Conservation (phyloP, 768 basidiomycete species). For the Agaricus blazei region DNA sequence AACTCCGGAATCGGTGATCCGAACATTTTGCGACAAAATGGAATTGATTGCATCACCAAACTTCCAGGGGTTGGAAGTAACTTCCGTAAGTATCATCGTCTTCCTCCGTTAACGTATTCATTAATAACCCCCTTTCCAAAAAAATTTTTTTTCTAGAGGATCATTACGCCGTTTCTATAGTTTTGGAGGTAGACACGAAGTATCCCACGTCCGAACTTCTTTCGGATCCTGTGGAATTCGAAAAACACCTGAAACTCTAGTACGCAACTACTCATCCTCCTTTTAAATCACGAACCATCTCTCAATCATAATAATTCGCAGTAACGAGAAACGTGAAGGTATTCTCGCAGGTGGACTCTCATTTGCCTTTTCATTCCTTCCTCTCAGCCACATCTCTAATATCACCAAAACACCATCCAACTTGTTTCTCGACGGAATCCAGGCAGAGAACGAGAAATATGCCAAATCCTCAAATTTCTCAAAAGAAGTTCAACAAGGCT, state of each 20-base stretch:
- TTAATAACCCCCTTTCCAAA: too few relatives aligned
- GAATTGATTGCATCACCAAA: constrained; percentile 2
- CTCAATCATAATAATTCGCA: background rate
- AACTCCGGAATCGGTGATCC: constrained; percentile 20
- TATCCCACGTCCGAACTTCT: constrained; percentile 1
- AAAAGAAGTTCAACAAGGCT: background rate
- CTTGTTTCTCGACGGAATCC: background rate
- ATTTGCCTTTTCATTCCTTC: background rate
- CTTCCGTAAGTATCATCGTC: constrained; percentile 2
- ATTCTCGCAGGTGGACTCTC: background rate
- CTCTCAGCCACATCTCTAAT: background rate
- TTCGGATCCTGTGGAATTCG: background rate
- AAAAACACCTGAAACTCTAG: constrained; percentile 8
- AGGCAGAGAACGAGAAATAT: background rate
- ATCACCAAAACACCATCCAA: background rate
- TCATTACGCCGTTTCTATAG: constrained; percentile 1
- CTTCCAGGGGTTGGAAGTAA: constrained; percentile 9
- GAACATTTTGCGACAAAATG: background rate
- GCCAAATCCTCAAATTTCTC: background rate
- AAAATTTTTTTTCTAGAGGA: background rate
- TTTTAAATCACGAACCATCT: background rate
- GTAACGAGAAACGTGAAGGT: background rate
- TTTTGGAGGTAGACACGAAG: background rate
- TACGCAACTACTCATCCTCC: background rate
- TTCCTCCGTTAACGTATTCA: background rate